Evolutionary conservation across 345 rosid species (phyloP), one percentile per base, ranked within the genome.

Genomic region (Dipteronia dyeriana): DNA sequence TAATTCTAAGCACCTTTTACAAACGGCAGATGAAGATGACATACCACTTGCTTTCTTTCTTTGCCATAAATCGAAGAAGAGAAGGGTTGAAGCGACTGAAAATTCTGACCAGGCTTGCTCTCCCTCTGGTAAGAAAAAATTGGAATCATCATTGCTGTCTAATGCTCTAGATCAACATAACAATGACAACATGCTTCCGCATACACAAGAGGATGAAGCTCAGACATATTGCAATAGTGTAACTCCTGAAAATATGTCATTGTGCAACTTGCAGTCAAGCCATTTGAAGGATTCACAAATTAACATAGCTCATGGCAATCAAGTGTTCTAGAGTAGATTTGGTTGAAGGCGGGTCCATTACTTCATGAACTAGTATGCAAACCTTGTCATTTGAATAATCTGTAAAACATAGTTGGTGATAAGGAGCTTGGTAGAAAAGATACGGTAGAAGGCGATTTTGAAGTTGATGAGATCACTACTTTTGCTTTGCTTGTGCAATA

Each of bases 21-120:
- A 38, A 38, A 20, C 53, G 14, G n/a, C 71, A 31, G 64, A 83
- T 61, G 85, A 72, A 20, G 85, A 68, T 26, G 75, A 74, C 57
- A 43, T 73, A 2, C 31, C 77, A 26, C 84, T 79, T 4, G 81
- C 70, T 19, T 71, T 73, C 80, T 75, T 75, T 41, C 54, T 83
- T 49, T 53, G 3, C 54, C 39, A 38, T 61, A 78, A 73, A 60
- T 72, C 31, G 3, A 73, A 64, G 74, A 84, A 78, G 71, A 82
- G 59, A 71, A 83, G 7, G 63, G 49, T 22, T 34, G 60, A 63
- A 34, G 74, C 11, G 41, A 39, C 51, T 73, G 73, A 75, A 26
- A 77, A 31, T 49, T 65, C 69, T 38, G 49, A 22, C n/a, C 53
- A 60, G 31, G 59, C 39, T 23, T 41, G 23, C 47, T 73, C 53